Base-by-base conservation (phyloP, 345 rosid species). In the Brassica rapa region DNA sequence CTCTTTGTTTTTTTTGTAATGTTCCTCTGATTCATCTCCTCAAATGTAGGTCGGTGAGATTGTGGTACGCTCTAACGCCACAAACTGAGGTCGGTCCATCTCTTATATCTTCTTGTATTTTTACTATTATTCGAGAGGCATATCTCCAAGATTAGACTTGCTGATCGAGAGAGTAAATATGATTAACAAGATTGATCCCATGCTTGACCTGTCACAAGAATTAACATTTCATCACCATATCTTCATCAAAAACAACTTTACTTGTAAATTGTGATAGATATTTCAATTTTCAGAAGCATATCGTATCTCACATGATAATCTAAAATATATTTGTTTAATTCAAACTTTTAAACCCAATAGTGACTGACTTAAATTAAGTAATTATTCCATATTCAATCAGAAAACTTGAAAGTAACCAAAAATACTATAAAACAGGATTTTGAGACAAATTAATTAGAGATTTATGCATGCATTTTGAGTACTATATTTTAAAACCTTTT, bases 121-220 rank as follows among this genome's bases (percentile, higher is more conserved):
- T 16, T 53, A 62, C 14, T 21, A 68, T 66, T 84, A 81, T 72
- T 91, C 89, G 62, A 86, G 80, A 53, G 75, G 71, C 69, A 37
- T 76, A 29, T 83, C 86, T 7, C 80, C 86, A 8, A 75, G 70
- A 43, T 23, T 72, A 37, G 78, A 56, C 82, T 86, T 88, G 77
- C 84, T 80, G 7, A 88, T 80, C 3, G 91, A 85, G 21, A 92
- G 92, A 5, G 99, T 95, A 89, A 95, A 93, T 77, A 87, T 89
- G 83, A 95, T 95, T 83, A 95, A 79, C 86, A 95, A 81, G 66
- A 95, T 85, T 24, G 99, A 89, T 72, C 99, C 99, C 83, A 95
- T 79, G 86, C 99, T 91, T 32, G 99, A 95, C 86, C 99, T 95
- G 90, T 77, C 62, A 61, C 74, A 68, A 53, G 32, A 46, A 27